Percentiles rank a stretch among this genome's conserved stretches.
phyloP scores from a whole-genome alignment of 139 green algal species.

The Chlamydomonas incerta region DNA sequence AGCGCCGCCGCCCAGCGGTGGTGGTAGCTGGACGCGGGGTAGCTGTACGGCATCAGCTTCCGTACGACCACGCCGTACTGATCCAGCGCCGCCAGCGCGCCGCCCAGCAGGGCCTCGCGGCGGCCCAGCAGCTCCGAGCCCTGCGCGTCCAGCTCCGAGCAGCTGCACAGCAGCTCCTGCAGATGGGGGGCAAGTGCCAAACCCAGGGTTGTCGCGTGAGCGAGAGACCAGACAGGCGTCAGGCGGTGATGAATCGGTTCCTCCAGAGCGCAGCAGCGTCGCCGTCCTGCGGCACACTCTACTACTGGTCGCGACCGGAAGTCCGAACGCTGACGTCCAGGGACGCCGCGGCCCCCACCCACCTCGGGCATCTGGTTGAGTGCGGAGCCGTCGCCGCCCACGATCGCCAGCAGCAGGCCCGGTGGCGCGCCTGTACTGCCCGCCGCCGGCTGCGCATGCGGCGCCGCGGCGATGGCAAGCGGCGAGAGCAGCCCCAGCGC shows the following conservation, averaged over 20 bases:
- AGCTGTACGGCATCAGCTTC: conserved; percentile 42
- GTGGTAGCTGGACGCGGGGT: conserved; percentile 34
- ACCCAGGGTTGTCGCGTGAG: no score
- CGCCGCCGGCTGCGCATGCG: no score
- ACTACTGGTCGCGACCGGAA: no score
- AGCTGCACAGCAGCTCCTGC: conserved; percentile 29
- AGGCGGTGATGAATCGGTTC: no score
- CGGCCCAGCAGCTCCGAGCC: neutral
- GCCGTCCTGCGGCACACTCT: no score
- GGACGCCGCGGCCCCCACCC: neutral
- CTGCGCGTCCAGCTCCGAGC: conserved; percentile 9
- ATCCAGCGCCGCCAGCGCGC: neutral
- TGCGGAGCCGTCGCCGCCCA: conserved; percentile 17
- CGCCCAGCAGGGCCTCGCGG: conserved; percentile 4
- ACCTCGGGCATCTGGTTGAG: conserved; percentile 21
- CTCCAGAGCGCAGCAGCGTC: no score
- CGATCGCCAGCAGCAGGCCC: neutral
- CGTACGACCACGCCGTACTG: conserved; percentile 38
- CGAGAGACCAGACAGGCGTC: no score
- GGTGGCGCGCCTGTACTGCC: neutral
- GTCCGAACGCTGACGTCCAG: no score
- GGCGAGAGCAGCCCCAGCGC: conserved; percentile 28
- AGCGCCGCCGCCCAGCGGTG: conserved; percentile 44
- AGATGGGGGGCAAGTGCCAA: neutral
- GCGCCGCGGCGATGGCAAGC: neutral